Base-by-base conservation (phyloP, 768 basidiomycete species). In the Lactifluus rugatus region DNA sequence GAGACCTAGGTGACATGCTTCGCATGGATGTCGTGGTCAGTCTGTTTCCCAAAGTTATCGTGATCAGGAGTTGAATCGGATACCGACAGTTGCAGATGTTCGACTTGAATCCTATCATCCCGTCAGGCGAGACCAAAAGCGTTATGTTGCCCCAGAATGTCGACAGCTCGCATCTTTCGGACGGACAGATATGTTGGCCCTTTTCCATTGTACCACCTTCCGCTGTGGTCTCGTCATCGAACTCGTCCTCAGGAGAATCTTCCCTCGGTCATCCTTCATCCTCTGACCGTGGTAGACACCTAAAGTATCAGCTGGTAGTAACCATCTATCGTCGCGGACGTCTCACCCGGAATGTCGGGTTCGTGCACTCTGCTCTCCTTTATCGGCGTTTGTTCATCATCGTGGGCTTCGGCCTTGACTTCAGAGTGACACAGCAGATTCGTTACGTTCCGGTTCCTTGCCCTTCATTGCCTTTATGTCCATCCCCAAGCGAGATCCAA, bases 11-110 rank as follows among this genome's bases (percentile, higher is more conserved):
- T 34, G 34, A 31, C 28, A 61, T 62, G 44, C 52, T 5, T n/a
- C 31, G 23, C 8, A 46, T 63, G 44, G 56, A 63, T 14, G 56
- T 61, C 23, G 52, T 54, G 14, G 62, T 63, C 37, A 52, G 62
- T 54, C 11, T 2, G 23, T 39, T 31, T 25, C 42, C 21, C 1
- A 9, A 16, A 32, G 13, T 23, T 11, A 23, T 13, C 7, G 3
- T 21, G 25, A 28, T 6, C 10, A 1, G 0, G 19, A 23, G 23
- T 23, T 62, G n/a, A 60, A 2, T 34, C 36, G 23, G 37, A 28
- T 41, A 8, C 36, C 31, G 37, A 31, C 37, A 53, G 55, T 19
- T 50, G 6, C 56, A 57, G 45, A 34, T 57, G 52, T 48, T 57
- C 14, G 49, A 63, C 13, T 51, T 14, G 14, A 47, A 56, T 37